Conservation (phyloP, 495 filamentous ascomycete species). For the Achaetomiella virescens region DNA sequence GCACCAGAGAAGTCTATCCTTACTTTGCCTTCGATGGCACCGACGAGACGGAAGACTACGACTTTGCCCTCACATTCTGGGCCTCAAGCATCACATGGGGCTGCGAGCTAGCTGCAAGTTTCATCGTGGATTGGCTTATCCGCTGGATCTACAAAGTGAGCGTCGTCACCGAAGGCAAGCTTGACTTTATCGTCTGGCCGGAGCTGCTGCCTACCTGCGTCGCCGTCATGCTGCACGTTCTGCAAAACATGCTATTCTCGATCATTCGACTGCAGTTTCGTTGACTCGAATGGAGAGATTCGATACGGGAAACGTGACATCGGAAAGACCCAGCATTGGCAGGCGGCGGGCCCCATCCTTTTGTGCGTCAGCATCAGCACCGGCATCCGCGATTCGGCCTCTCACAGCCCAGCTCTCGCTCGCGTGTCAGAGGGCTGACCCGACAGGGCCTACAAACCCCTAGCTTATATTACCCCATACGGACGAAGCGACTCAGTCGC, state of each 20-base stretch:
- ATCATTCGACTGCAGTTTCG: conserved; percentile 56
- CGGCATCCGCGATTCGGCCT: background rate
- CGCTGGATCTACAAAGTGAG: conserved; percentile 47
- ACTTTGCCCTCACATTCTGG: conserved; percentile 53
- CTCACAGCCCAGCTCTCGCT: conserved; percentile 1
- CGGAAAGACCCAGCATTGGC: conserved; percentile 6
- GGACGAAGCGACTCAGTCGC: background rate
- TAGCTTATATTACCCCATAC: background rate
- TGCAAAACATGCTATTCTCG: conserved; percentile 62
- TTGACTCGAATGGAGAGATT: conserved; percentile 16
- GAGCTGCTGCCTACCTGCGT: conserved; percentile 56
- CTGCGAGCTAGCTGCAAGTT: conserved; percentile 52
- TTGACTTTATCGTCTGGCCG: conserved; percentile 54
- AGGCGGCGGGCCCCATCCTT: background rate
- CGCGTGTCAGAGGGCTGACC: background rate
- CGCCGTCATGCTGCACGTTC: conserved; percentile 55
- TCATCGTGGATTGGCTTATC: conserved; percentile 51
- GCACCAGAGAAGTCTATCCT: conserved; percentile 55
- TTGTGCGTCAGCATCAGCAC: background rate
- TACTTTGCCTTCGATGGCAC: conserved; percentile 51
- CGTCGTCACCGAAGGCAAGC: conserved; percentile 53
- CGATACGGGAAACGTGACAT: background rate
- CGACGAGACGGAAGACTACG: conserved; percentile 39
- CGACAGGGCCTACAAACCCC: background rate
- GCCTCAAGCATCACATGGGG: conserved; percentile 55